Percentiles rank a stretch among this genome's conserved stretches.
Conservation (phyloP, 1,284 basidiomycete genomes). For the Amylostereum areolatum region DNA sequence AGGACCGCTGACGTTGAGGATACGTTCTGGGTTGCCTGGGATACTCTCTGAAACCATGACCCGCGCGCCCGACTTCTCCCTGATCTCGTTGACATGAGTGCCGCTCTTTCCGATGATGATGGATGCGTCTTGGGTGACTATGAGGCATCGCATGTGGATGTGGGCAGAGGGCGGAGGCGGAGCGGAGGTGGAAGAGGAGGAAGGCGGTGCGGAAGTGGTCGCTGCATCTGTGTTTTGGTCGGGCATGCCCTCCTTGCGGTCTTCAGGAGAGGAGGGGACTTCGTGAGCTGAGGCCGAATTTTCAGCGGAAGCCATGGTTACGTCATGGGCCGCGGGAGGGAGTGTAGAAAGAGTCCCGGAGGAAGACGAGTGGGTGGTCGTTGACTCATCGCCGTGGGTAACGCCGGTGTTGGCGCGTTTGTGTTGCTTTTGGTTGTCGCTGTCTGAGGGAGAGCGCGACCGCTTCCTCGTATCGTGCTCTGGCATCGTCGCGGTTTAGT, state of each 20-base stretch:
- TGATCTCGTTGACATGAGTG: constrained; percentile 96
- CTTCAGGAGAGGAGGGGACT: constrained; percentile 19
- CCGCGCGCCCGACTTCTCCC: constrained; percentile 94
- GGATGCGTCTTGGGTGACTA: constrained; percentile 98
- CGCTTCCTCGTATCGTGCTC: constrained; percentile 79
- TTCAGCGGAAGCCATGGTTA: constrained; percentile 48
- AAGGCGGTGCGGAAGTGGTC: constrained; percentile 24
- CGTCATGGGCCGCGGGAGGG: constrained; percentile 42
- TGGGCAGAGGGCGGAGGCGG: constrained; percentile 51
- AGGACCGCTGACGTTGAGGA: constrained; percentile 95
- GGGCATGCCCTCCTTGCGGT: constrained; percentile 24
- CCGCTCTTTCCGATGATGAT: constrained; percentile 99
- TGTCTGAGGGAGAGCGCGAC: constrained; percentile 79
- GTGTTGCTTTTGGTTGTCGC: constrained; percentile 68
- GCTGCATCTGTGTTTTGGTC: constrained; percentile 37
- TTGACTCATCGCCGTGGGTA: constrained; percentile 52
- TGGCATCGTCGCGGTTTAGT: constrained; percentile 61
- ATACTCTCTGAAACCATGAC: constrained; percentile 96
- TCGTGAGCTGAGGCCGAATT: constrained; percentile 20
- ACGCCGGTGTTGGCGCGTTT: constrained; percentile 80
- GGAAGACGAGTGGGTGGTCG: constrained; percentile 29
- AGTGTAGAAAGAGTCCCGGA: constrained; percentile 31
- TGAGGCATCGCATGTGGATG: constrained; percentile 93
- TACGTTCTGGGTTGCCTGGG: constrained; percentile 96
- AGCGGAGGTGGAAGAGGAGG: constrained; percentile 5